phyloP scores from a whole-genome alignment of 768 basidiomycete genomes.

The Ramaria sp. region DNA sequence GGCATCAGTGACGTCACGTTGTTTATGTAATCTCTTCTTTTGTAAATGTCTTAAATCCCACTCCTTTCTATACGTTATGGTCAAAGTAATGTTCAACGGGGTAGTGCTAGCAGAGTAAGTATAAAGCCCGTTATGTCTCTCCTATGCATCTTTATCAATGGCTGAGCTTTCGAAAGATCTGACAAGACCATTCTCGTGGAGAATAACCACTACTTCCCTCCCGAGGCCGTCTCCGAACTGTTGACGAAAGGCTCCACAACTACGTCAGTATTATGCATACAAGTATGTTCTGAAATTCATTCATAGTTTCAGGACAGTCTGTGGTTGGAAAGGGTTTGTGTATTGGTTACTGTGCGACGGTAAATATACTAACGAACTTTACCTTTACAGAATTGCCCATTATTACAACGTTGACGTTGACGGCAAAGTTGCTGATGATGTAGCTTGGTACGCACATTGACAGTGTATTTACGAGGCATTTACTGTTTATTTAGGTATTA shows the following conservation, averaged over 20 bases:
- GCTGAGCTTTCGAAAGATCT: constrained; percentile 12
- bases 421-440: constrained; percentile 39
- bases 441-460: constrained; percentile 46
- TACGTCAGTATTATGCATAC: constrained; percentile 25
- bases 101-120: constrained; percentile 42
- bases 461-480: not conserved
- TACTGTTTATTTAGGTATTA: constrained; percentile 29
- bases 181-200: constrained; percentile 46
- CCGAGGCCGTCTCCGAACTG: constrained; percentile 33
- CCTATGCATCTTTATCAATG: not conserved
- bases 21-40: not conserved
- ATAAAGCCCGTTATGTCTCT: not conserved
- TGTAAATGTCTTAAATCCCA: not conserved
- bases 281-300: not conserved
- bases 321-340: constrained; percentile 65
- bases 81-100: constrained; percentile 44
- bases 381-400: constrained; percentile 37
- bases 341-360: not conserved
- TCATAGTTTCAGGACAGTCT: constrained; percentile 30
- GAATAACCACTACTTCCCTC: constrained; percentile 68
- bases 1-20: constrained; percentile 8
- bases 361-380: not conserved
- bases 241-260: constrained; percentile 42
- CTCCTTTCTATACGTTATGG: constrained; percentile 9
- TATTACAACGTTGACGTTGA: constrained; percentile 52